Percentiles rank a stretch among this genome's conserved stretches.
phyloP scores from a whole-genome alignment of 2,329 filamentous ascomycete species.

The Ploettnerulaceae sp. region DNA sequence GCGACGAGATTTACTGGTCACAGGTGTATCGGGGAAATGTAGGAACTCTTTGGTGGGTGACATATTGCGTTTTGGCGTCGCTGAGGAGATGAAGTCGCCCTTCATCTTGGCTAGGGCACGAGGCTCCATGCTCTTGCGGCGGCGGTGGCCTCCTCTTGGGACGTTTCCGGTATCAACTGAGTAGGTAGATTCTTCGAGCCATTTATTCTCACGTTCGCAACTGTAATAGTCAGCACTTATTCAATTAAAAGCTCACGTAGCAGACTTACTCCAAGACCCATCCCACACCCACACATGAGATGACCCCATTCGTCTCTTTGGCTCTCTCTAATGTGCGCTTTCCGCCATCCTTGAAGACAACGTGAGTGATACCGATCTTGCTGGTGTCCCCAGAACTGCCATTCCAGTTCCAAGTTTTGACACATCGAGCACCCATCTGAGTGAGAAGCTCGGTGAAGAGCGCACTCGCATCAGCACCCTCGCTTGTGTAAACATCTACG shows the following conservation, averaged over 20 bases:
- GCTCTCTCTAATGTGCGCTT: conserved; percentile 79
- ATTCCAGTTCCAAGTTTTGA: conserved; percentile 73
- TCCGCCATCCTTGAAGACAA: conserved; percentile 84
- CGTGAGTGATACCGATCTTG: conserved; percentile 76
- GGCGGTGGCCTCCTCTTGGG: conserved; percentile 65
- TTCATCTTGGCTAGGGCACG: conserved; percentile 64
- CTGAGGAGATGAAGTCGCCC: conserved; percentile 50
- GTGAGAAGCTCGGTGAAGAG: conserved; percentile 75
- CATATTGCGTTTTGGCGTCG: conserved; percentile 26
- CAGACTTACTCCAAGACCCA: conserved; percentile 80
- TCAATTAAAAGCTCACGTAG: not conserved
- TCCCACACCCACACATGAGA: conserved; percentile 80
- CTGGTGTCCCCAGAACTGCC: conserved; percentile 31
- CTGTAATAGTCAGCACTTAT: conserved; percentile 41
- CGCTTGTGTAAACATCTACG: conserved; percentile 78
- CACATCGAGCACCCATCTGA: conserved; percentile 76
- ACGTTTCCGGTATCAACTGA: conserved; percentile 61
- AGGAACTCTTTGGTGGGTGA: conserved; percentile 32
- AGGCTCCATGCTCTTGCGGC: conserved; percentile 79
- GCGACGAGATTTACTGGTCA: conserved; percentile 28
- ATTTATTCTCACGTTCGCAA: conserved; percentile 70
- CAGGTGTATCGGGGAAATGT: conserved; percentile 28
- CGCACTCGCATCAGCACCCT: conserved; percentile 75
- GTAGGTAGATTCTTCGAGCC: conserved; percentile 70
- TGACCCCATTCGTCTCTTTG: conserved; percentile 62